Conservation (phyloP, 495 filamentous ascomycete genomes). For the Cercophora sp. region DNA sequence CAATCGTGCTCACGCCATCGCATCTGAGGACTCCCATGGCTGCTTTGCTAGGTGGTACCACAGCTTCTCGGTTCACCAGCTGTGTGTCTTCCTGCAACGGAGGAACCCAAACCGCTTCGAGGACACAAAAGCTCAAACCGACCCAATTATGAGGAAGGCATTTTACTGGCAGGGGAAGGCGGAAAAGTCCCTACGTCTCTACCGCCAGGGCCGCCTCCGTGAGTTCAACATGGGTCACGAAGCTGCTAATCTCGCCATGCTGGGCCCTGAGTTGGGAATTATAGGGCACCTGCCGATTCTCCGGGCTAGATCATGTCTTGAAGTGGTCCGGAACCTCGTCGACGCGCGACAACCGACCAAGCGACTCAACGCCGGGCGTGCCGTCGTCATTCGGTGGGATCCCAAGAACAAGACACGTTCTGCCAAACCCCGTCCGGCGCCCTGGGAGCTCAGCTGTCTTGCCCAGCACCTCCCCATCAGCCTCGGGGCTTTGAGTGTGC, state of each 20-base stretch:
- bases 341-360: neutral
- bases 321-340: neutral
- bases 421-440: neutral
- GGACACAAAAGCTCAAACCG: neutral
- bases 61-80: neutral
- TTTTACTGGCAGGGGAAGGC: neutral
- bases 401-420: neutral
- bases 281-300: neutral
- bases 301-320: neutral
- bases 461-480: neutral
- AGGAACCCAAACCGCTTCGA: neutral
- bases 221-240: no score
- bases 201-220: no score
- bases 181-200: neutral
- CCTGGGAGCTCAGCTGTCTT: constrained; percentile 4
- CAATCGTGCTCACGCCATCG: neutral
- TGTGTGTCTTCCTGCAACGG: neutral
- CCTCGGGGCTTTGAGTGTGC: neutral
- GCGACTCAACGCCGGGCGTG: neutral
- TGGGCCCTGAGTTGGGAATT: neutral
- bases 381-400: neutral
- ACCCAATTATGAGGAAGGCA: neutral
- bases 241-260: neutral
- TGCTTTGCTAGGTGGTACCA: neutral
- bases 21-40: neutral